Base-by-base conservation (phyloP, 345 rosid species). In the Lumnitzera racemosa region DNA sequence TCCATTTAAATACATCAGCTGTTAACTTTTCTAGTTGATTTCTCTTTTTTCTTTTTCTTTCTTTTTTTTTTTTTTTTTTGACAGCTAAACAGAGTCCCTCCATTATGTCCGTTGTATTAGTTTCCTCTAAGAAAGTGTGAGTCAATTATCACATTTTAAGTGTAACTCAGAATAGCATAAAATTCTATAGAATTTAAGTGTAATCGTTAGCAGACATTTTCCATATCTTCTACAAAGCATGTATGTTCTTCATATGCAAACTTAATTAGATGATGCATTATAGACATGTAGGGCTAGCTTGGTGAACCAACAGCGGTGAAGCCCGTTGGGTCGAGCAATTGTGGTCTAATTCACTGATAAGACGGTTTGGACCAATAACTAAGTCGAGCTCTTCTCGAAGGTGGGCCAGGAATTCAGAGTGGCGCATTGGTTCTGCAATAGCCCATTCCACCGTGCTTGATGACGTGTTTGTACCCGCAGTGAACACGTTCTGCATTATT, bases 381-480 rank as follows among this genome's bases (percentile, higher is more conserved):
- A 79, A 62, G 70, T 92, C 94, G 15, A 89, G 66, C 63, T 92
- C 98, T 51, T 62, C 31, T 58, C 64, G 80, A 69, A 78, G 81
- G 41, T 54, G 74, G 53, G 69, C 69, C 57, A 85, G 53, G 61
- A 80, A 72, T 3, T 63, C 52, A 1, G 97, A 97, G 58, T 89
- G 90, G 14, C 97, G 82, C 10, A 92, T 80, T 0, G 89, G 70
- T 49, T 92, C 98, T 0, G 98, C 89, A 23, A 89, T 76, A 49
- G 91, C 94, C 98, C 98, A 92, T 23, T 92, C 98, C 16, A 79
- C 80, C 0, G 98, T 92, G 68, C 96, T 83, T 10, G 96, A 80
- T n/a, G 96, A 74, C 47, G 98, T 92, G 78, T 92, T 97, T 0
- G 98, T 92, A 2, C 96, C 98, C 2, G 98, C 96, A 0, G 88